These are phyloP conservation scores for Candolleomyces aberdarensis DNA, from an alignment of 768 basidiomycete genomes.

Conservation along the genomic window DNA sequence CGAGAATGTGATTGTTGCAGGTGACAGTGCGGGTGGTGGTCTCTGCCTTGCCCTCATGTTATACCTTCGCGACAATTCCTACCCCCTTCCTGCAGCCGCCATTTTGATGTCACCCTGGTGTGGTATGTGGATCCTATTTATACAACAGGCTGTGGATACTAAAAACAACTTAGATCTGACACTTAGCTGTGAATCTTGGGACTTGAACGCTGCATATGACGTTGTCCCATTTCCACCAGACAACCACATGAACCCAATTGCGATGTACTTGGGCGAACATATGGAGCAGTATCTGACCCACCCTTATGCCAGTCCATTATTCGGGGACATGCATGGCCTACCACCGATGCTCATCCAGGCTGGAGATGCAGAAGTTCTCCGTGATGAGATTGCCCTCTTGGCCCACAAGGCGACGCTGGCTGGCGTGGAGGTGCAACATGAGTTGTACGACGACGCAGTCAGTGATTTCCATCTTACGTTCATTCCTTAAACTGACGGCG, in stretches of 20 bases:
- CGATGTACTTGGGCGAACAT: conserved; percentile 86
- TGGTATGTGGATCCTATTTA: conserved; percentile 50
- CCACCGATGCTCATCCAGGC: conserved; percentile 91
- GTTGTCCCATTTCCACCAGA: conserved; percentile 74
- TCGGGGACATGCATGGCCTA: conserved; percentile 82
- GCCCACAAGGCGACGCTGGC: conserved; percentile 90
- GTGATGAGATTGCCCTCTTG: conserved; percentile 88
- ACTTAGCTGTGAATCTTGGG: conserved; percentile 98
- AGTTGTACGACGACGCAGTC: conserved; percentile 89
- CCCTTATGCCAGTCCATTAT: conserved; percentile 93
- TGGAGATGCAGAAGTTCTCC: conserved; percentile 92
- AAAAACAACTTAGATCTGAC: conserved; percentile 64
- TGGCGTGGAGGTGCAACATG: conserved; percentile 84
- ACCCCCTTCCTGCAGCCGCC: conserved; percentile 79
- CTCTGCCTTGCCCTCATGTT: conserved; percentile 81
- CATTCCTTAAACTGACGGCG: neutral
- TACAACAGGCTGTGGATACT: conserved; percentile 3
- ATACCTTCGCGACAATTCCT: conserved; percentile 92
- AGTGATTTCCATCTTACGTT: conserved; percentile 22
- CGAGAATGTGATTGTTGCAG: conserved; percentile 84
- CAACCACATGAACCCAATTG: conserved; percentile 90
- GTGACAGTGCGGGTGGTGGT: conserved; percentile 94
- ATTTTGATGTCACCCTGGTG: conserved; percentile 96
- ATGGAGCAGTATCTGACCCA: conserved; percentile 86
- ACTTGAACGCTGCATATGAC: conserved; percentile 85